Conservation (phyloP, 2,329 filamentous ascomycete species). For the Emmonsiellopsis sp. region DNA sequence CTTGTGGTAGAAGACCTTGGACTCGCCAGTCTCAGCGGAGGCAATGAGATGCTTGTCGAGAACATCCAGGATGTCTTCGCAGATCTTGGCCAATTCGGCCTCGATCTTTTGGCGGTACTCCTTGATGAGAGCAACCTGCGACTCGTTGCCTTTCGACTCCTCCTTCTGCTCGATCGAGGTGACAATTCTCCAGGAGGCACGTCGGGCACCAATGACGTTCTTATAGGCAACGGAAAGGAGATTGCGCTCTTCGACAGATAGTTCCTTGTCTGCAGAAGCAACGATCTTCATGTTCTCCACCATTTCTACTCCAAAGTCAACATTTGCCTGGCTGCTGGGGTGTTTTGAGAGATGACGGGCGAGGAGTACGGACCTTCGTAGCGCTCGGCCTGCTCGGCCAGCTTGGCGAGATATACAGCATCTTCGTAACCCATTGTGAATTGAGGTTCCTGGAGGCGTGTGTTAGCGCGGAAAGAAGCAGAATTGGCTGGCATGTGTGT, state of each 20-base stretch:
- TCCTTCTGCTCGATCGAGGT: conserved; percentile 99
- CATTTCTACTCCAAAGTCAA: conserved; percentile 61
- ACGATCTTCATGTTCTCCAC: conserved; percentile 99
- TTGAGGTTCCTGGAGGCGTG: conserved; percentile 11
- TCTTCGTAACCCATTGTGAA: conserved; percentile 97
- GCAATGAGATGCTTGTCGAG: conserved; percentile 90
- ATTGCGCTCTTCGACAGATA: conserved; percentile 92
- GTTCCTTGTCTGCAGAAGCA: conserved; percentile 73
- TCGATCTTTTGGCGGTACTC: conserved; percentile 99
- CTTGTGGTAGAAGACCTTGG: conserved; percentile 99
- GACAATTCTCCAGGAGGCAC: conserved; percentile 97
- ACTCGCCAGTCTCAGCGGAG: conserved; percentile 89
- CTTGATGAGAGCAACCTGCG: conserved; percentile 85
- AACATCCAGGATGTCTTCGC: conserved; percentile 92
- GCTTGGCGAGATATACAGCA: conserved; percentile 98
- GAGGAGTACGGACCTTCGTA: conserved; percentile 76
- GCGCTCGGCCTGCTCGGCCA: conserved; percentile 99
- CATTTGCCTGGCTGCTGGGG: neutral
- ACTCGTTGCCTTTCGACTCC: conserved; percentile 94
- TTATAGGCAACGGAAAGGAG: conserved; percentile 97
- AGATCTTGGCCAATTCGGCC: conserved; percentile 92
- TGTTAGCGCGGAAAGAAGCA: neutral
- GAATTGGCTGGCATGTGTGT: neutral
- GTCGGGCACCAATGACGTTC: conserved; percentile 94
- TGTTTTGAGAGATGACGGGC: neutral